phyloP scores from a whole-genome alignment of 2,329 filamentous ascomycete genomes.

The Phaeosphaeriaceae sp. region DNA sequence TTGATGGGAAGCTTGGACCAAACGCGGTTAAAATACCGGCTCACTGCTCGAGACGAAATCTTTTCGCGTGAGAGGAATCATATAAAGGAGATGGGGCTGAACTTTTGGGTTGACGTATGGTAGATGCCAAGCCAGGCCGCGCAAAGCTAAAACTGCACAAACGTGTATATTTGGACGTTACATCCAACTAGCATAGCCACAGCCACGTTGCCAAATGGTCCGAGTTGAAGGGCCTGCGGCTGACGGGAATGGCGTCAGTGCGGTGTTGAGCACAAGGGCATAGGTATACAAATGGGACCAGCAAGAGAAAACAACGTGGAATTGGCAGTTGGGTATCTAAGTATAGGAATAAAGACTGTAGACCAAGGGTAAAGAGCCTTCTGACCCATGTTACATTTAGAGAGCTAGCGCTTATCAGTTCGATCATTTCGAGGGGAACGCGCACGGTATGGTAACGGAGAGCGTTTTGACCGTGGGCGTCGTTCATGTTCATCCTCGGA shows the following conservation, averaged over 20 bases:
- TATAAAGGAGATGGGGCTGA: background rate
- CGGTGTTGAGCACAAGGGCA: background rate
- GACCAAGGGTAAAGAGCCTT: background rate
- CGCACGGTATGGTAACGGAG: slow-evolving; percentile 26
- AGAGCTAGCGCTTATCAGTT: background rate
- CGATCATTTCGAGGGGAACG: slow-evolving; percentile 13
- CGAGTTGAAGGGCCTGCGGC: too few species aligned
- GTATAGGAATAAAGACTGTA: too few species aligned
- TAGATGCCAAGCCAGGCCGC: background rate
- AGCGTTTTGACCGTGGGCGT: slow-evolving; percentile 16
- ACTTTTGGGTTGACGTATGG: background rate
- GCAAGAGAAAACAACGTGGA: too few species aligned
- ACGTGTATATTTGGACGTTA: background rate
- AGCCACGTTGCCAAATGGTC: too few species aligned
- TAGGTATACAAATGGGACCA: background rate
- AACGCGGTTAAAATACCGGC: background rate
- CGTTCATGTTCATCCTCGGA: slow-evolving; percentile 13
- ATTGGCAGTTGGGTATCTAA: too few species aligned
- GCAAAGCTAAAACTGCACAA: background rate
- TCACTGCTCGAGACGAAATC: background rate
- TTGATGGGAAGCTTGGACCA: background rate
- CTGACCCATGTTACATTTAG: background rate
- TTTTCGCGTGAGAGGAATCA: too few species aligned
- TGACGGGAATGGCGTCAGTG: background rate
- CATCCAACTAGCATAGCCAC: background rate